Evolutionary conservation across 2,329 filamentous ascomycete genomes (phyloP).

Genomic region (Alternaria arborescens): DNA sequence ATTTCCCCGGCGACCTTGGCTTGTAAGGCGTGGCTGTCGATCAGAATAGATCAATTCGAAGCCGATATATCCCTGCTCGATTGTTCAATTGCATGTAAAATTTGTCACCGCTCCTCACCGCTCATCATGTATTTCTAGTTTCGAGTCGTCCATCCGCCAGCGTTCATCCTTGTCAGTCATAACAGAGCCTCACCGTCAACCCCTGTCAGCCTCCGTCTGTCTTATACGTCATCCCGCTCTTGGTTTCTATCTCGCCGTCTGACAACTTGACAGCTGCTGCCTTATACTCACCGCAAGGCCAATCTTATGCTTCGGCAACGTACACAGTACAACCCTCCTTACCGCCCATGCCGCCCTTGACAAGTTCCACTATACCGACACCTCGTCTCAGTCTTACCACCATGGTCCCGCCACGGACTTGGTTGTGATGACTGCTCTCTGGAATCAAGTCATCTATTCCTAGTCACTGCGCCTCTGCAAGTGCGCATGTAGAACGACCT

Average conservation of each 20-base stretch:
- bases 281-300: neutral
- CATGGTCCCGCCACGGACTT: neutral
- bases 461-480: neutral
- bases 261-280: neutral
- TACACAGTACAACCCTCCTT: neutral
- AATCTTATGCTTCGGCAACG: neutral
- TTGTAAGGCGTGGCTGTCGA: slow-evolving; percentile 19
- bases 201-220: neutral
- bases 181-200: neutral
- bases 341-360: neutral
- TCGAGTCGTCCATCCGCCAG: neutral
- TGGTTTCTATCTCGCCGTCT: neutral
- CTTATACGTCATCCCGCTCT: neutral
- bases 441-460: neutral
- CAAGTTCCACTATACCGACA: neutral
- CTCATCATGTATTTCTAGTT: slow-evolving; percentile 10
- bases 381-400: neutral
- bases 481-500: neutral
- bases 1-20: slow-evolving; percentile 6
- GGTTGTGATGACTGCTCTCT: neutral
- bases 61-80: slow-evolving; percentile 5
- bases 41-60: slow-evolving; percentile 20
- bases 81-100: neutral
- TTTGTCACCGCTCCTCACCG: neutral
- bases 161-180: neutral